Evolutionary conservation across 805 yeast genomes (phyloP), one percentile per base, ranked within the genome.

Genomic region (Wickerhamomyces kurtzmanii): DNA sequence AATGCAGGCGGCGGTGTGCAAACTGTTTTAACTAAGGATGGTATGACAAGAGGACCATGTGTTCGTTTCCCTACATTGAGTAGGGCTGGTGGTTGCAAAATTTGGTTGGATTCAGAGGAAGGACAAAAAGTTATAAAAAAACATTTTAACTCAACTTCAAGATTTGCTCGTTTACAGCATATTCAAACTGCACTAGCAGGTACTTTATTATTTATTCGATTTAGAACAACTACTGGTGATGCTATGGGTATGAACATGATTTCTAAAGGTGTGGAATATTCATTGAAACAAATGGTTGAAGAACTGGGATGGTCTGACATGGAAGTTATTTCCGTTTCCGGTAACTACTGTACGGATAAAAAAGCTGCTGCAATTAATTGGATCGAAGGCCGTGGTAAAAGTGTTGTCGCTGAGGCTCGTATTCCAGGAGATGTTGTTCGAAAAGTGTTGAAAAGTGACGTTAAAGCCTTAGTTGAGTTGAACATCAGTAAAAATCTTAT

Each of bases 211-310:
- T 91, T 72, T 47, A 79, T 91, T 43, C 75, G 99, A 49, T 91
- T 91, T 65, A 75, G 87, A 53, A 93, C 99, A n/a, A 86, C 95
- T 22, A 91, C 99, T 12, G 99, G 99, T 56, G 99, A 91, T 63
- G 99, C 99, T 12, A 91, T 91, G 99, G 99, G 99, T 39, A 91
- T 91, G 99, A 91, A 91, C 55, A 91, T 91, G 99, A 91, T 91
- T 36, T 89, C 97, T 17, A 91, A 91, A 59, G 99, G 98, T 55
- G 96, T 86, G 25, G 99, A 91, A 52, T 68, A 64, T 52, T 73
- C 96, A 1, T 69, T 91, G 47, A 75, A 76, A 36, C 74, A 69
- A 51, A 85, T 91, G 95, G 73, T 70, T 23, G 82, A 79, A 45
- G 87, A 79, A 44, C 77, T 78, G 51, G 97, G 96, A 4, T 91